Evolutionary conservation across 116 monocot genomes (phyloP).

Genomic region (Iris pallida): DNA sequence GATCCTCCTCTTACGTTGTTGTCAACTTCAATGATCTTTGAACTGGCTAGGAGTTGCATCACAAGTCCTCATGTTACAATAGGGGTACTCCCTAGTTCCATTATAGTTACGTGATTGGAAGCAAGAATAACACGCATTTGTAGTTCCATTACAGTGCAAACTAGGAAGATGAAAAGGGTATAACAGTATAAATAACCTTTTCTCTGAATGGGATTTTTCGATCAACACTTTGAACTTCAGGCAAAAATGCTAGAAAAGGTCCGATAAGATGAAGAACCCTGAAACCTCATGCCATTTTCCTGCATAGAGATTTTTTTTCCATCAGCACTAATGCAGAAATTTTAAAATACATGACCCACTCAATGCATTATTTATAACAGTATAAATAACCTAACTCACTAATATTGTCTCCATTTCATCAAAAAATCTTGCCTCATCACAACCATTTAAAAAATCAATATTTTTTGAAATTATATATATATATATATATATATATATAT

Average conservation of each 20-base stretch:
- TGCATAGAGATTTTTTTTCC: not conserved
- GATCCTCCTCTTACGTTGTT: conserved; percentile 58
- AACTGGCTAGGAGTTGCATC: conserved; percentile 21
- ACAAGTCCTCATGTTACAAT: conserved; percentile 24
- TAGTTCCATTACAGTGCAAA: conserved; percentile 39
- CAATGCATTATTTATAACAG: no score
- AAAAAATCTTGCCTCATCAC: no score
- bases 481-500: no score
- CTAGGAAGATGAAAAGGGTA: conserved; percentile 26
- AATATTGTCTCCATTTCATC: no score
- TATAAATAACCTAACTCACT: no score
- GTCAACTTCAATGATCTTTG: conserved; percentile 31
- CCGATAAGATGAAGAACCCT: conserved; percentile 25
- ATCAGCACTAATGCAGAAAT: no score
- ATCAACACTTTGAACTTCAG: conserved; percentile 27
- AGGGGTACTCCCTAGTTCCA: conserved; percentile 27
- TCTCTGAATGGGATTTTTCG: conserved; percentile 21
- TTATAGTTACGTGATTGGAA: conserved; percentile 49
- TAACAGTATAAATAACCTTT: conserved; percentile 22
- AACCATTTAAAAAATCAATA: no score
- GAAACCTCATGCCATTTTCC: conserved; percentile 21
- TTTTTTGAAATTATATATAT: no score
- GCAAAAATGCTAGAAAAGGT: conserved; percentile 26
- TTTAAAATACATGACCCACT: no score
- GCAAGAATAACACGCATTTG: conserved; percentile 61